Evolutionary conservation across 1,139 yeast species (phyloP), one percentile per base, ranked within the genome.

Genomic region (Candida tunisiensis): DNA sequence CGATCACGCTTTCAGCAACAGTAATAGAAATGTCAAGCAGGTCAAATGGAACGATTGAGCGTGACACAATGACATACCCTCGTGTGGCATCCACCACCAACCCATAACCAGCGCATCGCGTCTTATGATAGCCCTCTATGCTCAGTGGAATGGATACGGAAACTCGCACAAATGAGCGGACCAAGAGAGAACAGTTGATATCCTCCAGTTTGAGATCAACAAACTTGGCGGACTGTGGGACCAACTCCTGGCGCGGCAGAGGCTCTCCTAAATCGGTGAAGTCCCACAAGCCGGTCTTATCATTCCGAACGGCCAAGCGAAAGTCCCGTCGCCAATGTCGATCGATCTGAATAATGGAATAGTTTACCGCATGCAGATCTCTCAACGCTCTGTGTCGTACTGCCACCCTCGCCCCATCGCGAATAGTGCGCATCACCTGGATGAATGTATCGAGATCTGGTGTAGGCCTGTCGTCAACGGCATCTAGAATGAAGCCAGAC

Each of bases 201-300:
- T 66, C 65, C 27, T 65, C 72, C 23, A 71, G 58, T 17, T 83
- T 79, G 17, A 77, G 61, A 34, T 77, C 82, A 25, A 75, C 65
- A 41, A 70, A 77, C 42, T 68, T 72, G 3, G 91, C 93, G 28
- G 62, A 55, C 37, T 66, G 74, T 3, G 83, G 73, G 16, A 49
- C 44, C 9, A 63, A 42, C 11, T 73, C 62, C 15, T 48, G 46
- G 3, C 46, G 41, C 3, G 74, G 70, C 17, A 73, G 45, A 3
- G 85, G 72, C 10, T 70, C 72, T 34, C 75, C 85, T 19, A 83
- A 49, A 22, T 69, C 67, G 8, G 62, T 61, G 45, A 73, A 79
- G 46, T 83, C 93, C 95, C 95, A 85, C 18, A 82, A 50, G 3
- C 96, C 95, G 1, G 92, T 72, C 8, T 42, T 49, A 45, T 83